phyloP scores from a whole-genome alignment of 192 early-diverging fungal genomes.

The Coemansia sp. region DNA sequence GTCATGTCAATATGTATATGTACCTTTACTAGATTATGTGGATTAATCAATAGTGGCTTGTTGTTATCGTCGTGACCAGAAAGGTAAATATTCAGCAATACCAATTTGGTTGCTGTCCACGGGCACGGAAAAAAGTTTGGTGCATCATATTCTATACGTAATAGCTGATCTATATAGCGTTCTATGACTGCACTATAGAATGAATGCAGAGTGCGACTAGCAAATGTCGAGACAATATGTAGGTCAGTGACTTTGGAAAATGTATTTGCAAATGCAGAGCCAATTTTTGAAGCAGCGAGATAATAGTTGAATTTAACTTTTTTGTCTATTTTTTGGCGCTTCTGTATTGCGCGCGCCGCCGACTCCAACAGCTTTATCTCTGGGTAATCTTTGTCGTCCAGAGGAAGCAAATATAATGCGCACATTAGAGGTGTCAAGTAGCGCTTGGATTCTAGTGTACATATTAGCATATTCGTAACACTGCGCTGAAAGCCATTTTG shows the following conservation, averaged over 20 bases:
- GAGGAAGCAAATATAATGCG: not conserved
- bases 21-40: not conserved
- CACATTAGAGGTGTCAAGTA: not conserved
- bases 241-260: not conserved
- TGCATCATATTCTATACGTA: not conserved
- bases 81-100: not conserved
- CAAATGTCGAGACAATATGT: not conserved
- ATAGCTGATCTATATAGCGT: not conserved
- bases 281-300: not conserved
- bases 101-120: not conserved
- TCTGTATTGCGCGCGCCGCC: not conserved
- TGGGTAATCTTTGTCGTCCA: not conserved
- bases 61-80: not conserved
- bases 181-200: not conserved
- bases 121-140: conserved; percentile 1
- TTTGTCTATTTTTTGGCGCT: not conserved
- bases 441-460: not conserved
- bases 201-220: not conserved
- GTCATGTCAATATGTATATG: not conserved
- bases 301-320: not conserved
- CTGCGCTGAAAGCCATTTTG: not conserved
- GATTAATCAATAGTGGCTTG: not conserved
- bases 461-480: not conserved
- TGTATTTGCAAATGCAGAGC: not conserved
- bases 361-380: not conserved